Evolutionary conservation across 148 eudicot genomes (phyloP).

Genomic region (Chenopodium quinoa): DNA sequence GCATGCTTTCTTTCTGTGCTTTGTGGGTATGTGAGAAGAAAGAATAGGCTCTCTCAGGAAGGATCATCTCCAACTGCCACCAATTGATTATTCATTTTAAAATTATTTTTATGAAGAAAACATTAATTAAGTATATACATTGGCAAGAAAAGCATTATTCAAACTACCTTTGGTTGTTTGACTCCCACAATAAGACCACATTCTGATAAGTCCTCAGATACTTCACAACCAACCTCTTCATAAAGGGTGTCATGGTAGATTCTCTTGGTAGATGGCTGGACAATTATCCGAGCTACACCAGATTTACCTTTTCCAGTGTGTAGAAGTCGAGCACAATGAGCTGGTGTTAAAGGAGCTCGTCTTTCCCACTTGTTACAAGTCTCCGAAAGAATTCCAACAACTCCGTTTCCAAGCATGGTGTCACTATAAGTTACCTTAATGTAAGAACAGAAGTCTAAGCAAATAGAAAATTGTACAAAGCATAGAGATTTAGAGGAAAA

Average conservation of each 20-base stretch:
- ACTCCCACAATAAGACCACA: constrained; percentile 94
- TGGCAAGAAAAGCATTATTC: background rate
- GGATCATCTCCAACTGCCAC: constrained; percentile 92
- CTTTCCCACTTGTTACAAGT: constrained; percentile 96
- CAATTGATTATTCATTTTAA: constrained; percentile 12
- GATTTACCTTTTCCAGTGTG: constrained; percentile 57
- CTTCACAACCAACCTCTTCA: constrained; percentile 96
- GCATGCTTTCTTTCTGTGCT: constrained; percentile 96
- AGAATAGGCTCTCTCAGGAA: constrained; percentile 92
- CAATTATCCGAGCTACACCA: constrained; percentile 65
- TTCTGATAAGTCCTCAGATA: constrained; percentile 89
- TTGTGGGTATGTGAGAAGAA: constrained; percentile 99
- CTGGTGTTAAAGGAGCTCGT: constrained; percentile 87
- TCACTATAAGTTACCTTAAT: constrained; percentile 3
- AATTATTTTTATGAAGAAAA: constrained; percentile 1
- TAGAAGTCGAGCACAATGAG: constrained; percentile 88
- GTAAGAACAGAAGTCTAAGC: background rate
- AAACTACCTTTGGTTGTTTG: constrained; percentile 89
- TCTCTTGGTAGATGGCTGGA: constrained; percentile 96
- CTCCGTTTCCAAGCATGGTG: constrained; percentile 87
- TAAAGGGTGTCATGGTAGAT: constrained; percentile 87
- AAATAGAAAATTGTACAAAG: background rate
- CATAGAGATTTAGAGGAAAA: background rate
- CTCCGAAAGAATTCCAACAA: constrained; percentile 87
- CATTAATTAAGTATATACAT: background rate